Evolutionary conservation across 140 eudicot genomes (phyloP), one percentile per base, ranked within the genome.

Genomic region (Flaveria floridana): DNA sequence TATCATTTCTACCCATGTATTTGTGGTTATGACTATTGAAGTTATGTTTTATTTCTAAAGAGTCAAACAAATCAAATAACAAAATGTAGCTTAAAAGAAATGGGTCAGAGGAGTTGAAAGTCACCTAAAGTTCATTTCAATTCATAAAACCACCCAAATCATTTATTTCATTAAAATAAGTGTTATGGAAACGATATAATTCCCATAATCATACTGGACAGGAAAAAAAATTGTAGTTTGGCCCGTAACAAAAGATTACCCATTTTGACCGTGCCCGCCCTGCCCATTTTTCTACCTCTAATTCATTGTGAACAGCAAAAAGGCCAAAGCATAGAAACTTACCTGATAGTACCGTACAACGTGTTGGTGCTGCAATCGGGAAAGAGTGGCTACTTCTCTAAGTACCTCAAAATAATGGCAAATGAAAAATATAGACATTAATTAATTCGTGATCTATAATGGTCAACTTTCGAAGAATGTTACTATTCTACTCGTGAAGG

Each of bases 261-360:
- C 20, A 14, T 51, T 15, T 41, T 70, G 50, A 70, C 44, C 23
- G 14, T 14, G 12, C 47, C 75, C n/a, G 0, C 41, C 7, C 2
- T 30, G 16, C 52, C 51, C 66, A 71, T 53, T 71, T 57, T 37
- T 21, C 23, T 25, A 50, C 39, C 51, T 71, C 52, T 16, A 56
- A 26, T 37, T 20, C n/a, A 25, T 25, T 61, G 73, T 58, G 15
- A 77, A 68, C 20, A 68, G n/a, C 50, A 68, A 62, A 37, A 64
- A 18, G 26, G 46, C 30, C 18, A 2, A 7, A 61, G 51, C 55
- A 80, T 52, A 58, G 20, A 78, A 62, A 50, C 56, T 76, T 76
- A 88, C 99, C 89, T 94, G 99, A 81, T 94, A 90, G 78, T 94
- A 94, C 11, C 97, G 97, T 47, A 94, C 99, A 53, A 94, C 97